Percentiles rank a stretch among this genome's conserved stretches.
These are phyloP conservation scores for Boletus insuetus DNA, from an alignment of 768 basidiomycete genomes.

Conservation along the genomic window DNA sequence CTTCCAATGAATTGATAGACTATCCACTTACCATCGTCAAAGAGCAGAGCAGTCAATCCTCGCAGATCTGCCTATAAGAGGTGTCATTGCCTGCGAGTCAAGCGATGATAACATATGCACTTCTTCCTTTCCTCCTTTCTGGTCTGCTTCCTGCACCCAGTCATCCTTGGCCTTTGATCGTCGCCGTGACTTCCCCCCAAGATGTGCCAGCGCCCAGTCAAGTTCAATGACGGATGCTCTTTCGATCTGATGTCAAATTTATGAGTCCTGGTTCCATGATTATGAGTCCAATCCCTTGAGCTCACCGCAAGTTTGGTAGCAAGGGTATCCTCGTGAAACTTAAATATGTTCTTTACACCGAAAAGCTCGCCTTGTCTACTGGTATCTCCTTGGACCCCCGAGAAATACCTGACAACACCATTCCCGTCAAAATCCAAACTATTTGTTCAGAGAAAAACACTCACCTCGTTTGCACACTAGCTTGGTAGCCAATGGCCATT, in stretches of 20 bases:
- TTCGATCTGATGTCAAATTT: slow-evolving; percentile 58
- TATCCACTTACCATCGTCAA: slow-evolving; percentile 57
- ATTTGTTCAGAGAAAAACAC: background rate
- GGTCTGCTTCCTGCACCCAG: slow-evolving; percentile 45
- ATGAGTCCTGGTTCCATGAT: background rate
- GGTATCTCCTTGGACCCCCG: slow-evolving; percentile 79
- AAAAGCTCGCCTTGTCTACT: slow-evolving; percentile 78
- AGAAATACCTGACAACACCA: slow-evolving; percentile 56
- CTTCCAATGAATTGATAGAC: background rate
- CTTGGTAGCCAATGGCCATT: slow-evolving; percentile 87
- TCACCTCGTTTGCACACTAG: slow-evolving; percentile 78
- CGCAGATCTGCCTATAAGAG: slow-evolving; percentile 46
- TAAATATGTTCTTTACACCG: slow-evolving; percentile 84
- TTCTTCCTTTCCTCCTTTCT: slow-evolving; percentile 42
- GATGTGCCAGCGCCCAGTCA: slow-evolving; percentile 77
- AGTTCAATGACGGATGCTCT: slow-evolving; percentile 68
- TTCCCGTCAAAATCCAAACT: background rate
- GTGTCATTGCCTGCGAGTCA: background rate
- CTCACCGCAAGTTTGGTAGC: slow-evolving; percentile 74
- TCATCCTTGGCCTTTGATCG: slow-evolving; percentile 31
- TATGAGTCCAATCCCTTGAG: background rate
- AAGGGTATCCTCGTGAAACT: slow-evolving; percentile 63
- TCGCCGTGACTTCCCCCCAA: slow-evolving; percentile 44
- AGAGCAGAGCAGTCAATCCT: slow-evolving; percentile 63
- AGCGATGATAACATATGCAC: background rate